Evolutionary conservation across 202 grass and related monocot species (phyloP), one percentile per base, ranked within the genome.

Genomic region (Panicum virgatum): DNA sequence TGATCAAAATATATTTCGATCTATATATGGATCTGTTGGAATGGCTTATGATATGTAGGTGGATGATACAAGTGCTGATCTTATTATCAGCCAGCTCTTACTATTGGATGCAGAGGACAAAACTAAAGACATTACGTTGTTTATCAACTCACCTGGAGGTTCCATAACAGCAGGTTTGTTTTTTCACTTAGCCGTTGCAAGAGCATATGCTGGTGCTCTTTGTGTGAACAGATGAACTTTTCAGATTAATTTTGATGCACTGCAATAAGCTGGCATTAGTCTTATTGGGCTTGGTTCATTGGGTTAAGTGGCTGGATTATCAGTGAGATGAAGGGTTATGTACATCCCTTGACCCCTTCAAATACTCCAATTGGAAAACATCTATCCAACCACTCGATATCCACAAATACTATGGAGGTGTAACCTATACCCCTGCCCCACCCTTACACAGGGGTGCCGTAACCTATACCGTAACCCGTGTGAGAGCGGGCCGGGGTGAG

Each of bases 141-240:
- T 98, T 82, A 93, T 98, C 78, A 98, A 95, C 75, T 95, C 96
- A 56, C 96, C 96, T 48, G 96, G 96, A 79, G 96, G 96, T 34
- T 95, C 92, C 64, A 87, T 95, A 69, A 88, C 87, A 86, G 82
- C 92, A 83, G 96, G 96, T 98, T 64, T 47, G 54, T 81, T 75
- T 72, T 62, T 61, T 67, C 53, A 66, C 32, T 72, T 32, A 66
- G 46, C 58, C 50, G 71, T 72, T 66, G 45, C 81, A 78, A 62
- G 9, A 61, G 62, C 22, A 68, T 82, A 76, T 81, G 56, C 34
- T 77, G 51, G 1, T 63, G 29, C 30, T 73, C 20, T 73, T 78
- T 40, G 15, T 48, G 20, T 42, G 46, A 75, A 42, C 26, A 58
- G 58, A 66, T 51, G 12, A 69, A 81, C 58, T 48, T 74, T 32